Evolutionary conservation across 768 basidiomycete species (phyloP).

Genomic region (Dendrothele bispora): DNA sequence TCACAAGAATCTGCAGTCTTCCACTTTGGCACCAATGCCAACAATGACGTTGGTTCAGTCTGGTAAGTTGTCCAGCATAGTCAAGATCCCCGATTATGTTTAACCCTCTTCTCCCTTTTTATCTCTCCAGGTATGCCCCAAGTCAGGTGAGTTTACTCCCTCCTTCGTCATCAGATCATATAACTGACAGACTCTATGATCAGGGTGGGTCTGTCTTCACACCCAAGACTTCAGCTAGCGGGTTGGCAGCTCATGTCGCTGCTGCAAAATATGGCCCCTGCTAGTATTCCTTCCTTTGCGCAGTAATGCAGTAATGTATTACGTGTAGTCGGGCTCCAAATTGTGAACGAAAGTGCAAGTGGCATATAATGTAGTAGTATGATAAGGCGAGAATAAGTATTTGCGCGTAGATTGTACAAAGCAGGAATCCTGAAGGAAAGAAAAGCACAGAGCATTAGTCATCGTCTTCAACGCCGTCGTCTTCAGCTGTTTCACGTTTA

Average conservation of each 20-base stretch:
- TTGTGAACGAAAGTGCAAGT: not conserved
- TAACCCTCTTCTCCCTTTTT: too few species aligned
- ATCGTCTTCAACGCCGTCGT: slow-evolving; percentile 18
- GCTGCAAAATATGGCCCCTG: slow-evolving; percentile 46
- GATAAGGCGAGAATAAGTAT: not conserved
- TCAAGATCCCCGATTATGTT: too few species aligned
- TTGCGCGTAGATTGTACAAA: not conserved
- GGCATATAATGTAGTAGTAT: not conserved
- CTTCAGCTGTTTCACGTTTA: slow-evolving; percentile 44
- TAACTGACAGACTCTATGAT: not conserved
- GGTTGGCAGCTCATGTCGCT: slow-evolving; percentile 41
- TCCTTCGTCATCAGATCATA: not conserved
- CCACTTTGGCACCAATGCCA: slow-evolving; percentile 40
- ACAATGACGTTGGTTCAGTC: slow-evolving; percentile 43
- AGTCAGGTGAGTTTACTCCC: slow-evolving; percentile 25
- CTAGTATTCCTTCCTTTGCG: slow-evolving; percentile 6
- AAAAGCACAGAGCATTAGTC: not conserved
- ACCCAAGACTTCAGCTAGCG: slow-evolving; percentile 43
- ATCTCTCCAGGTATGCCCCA: slow-evolving; percentile 24
- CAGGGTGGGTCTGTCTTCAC: slow-evolving; percentile 45
- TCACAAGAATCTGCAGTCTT: slow-evolving; percentile 43
- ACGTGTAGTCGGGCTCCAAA: not conserved
- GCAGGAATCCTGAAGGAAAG: not conserved
- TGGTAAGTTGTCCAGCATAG: slow-evolving; percentile 29
- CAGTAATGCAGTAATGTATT: not conserved